These are phyloP conservation scores for Pseudoturritis turrita DNA, from an alignment of 345 rosid genomes.

Conservation along the genomic window DNA sequence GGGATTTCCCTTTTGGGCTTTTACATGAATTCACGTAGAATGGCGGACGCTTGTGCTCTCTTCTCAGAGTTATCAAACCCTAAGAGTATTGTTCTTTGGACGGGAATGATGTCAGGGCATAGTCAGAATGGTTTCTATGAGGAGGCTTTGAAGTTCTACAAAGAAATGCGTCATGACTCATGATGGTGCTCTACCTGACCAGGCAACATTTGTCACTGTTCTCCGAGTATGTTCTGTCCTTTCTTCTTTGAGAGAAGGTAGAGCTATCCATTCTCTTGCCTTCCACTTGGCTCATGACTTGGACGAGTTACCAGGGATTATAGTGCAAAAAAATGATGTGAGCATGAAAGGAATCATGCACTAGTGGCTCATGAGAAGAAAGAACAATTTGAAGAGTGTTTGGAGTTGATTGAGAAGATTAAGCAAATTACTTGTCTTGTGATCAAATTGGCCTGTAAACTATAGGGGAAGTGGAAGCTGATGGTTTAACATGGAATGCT, in stretches of 20 bases:
- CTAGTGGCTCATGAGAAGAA: too few species aligned
- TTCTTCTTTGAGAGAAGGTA: slow-evolving; percentile 66
- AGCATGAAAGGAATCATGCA: too few species aligned
- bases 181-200: slow-evolving; percentile 61
- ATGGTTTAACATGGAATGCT: too few species aligned
- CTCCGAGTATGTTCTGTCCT: slow-evolving; percentile 71
- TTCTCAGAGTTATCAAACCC: slow-evolving; percentile 60
- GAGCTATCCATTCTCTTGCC: slow-evolving; percentile 60
- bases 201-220: slow-evolving; percentile 84
- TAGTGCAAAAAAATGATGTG: too few species aligned
- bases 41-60: slow-evolving; percentile 50
- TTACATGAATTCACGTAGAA: slow-evolving; percentile 61
- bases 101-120: slow-evolving; percentile 79
- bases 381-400: too few species aligned
- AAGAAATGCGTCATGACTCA: slow-evolving; percentile 67
- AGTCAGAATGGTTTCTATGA: slow-evolving; percentile 62
- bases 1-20: slow-evolving; percentile 69
- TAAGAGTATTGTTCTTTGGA: slow-evolving; percentile 66
- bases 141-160: slow-evolving; percentile 60
- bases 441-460: too few species aligned
- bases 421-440: too few species aligned
- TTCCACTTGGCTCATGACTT: slow-evolving; percentile 58
- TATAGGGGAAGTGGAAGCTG: too few species aligned
- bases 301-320: slow-evolving; percentile 83
- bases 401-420: too few species aligned